These are phyloP conservation scores for Lumnitzera littorea DNA, from an alignment of 345 rosid species.

Conservation along the genomic window DNA sequence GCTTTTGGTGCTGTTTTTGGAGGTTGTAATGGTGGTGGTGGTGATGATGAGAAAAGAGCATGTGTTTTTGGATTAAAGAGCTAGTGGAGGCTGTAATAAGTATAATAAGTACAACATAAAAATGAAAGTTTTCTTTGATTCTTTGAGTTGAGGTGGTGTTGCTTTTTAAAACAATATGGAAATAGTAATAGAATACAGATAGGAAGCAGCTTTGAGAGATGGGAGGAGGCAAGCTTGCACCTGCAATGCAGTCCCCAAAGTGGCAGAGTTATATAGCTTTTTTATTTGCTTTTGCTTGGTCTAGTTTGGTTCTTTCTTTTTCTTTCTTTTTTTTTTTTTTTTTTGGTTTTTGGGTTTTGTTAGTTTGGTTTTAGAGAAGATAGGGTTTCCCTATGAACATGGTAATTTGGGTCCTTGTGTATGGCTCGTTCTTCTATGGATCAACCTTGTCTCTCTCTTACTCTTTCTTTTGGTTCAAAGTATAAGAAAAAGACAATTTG, in stretches of 20 bases:
- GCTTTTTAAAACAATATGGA: constrained; percentile 16
- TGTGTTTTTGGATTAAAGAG: constrained; percentile 32
- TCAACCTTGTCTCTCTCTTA: too few species aligned
- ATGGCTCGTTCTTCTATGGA: too few species aligned
- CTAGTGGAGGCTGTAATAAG: constrained; percentile 6
- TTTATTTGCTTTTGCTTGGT: constrained; percentile 12
- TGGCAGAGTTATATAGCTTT: constrained; percentile 12
- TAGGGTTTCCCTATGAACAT: too few species aligned
- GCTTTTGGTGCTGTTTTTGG: too few species aligned
- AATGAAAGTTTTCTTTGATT: too few species aligned
- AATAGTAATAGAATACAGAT: too few species aligned
- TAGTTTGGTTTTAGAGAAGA: neutral
- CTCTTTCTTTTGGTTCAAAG: too few species aligned
- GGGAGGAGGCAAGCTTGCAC: constrained; percentile 40
- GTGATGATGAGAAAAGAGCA: constrained; percentile 23
- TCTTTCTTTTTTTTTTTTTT: too few species aligned
- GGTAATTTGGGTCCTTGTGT: too few species aligned
- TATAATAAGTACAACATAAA: constrained; percentile 17
- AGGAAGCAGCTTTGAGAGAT: constrained; percentile 33
- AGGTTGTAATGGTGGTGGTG: constrained; percentile 7
- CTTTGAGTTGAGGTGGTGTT: neutral
- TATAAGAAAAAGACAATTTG: too few species aligned
- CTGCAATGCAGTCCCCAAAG: constrained; percentile 33
- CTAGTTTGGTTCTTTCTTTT: constrained; percentile 14
- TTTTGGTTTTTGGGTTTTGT: too few species aligned